Percentiles rank a stretch among this genome's conserved stretches.
These are phyloP conservation scores for Arthrinium puccinioides DNA, from an alignment of 2,329 filamentous ascomycete genomes.

Conservation along the genomic window DNA sequence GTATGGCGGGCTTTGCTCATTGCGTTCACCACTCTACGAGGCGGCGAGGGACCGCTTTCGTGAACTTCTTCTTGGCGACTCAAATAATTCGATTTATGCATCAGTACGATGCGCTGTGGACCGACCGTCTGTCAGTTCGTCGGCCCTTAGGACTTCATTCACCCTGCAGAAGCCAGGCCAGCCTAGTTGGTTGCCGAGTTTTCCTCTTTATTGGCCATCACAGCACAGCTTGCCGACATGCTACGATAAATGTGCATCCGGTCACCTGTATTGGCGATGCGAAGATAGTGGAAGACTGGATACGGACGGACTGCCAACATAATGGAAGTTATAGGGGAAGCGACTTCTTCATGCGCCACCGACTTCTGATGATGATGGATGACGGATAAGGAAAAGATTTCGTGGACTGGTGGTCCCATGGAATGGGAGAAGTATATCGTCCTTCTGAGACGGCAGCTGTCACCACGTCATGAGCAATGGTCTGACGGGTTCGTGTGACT, in stretches of 20 bases:
- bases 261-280: neutral
- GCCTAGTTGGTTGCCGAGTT: neutral
- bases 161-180: neutral
- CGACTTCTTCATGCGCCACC: neutral
- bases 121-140: neutral
- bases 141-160: neutral
- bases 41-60: neutral
- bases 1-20: neutral
- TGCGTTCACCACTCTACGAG: neutral
- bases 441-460: neutral
- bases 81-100: neutral
- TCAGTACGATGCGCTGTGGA: neutral
- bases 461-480: neutral
- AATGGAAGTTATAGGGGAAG: neutral
- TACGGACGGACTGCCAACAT: neutral
- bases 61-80: neutral
- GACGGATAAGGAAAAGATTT: neutral
- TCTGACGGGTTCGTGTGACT: slow-evolving; percentile 1
- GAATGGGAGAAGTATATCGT: neutral
- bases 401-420: neutral
- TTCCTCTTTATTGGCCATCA: neutral
- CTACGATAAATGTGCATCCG: too few species aligned
- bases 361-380: slow-evolving; percentile 1
- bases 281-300: neutral
- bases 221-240: neutral